Conservation (phyloP, 2,329 filamentous ascomycete species). For the Botryotinia calthae region DNA sequence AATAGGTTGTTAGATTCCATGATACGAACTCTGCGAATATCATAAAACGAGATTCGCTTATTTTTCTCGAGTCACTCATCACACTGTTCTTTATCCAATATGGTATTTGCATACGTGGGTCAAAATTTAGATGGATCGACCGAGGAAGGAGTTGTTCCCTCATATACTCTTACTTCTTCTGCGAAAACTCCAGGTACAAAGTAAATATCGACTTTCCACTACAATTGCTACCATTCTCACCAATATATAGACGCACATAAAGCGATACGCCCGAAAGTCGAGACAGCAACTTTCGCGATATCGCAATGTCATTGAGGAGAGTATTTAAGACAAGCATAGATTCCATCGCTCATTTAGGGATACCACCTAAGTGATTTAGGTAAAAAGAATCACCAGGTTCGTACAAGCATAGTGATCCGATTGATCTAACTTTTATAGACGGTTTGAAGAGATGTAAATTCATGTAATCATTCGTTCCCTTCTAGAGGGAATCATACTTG, state of each 20-base stretch:
- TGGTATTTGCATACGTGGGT: background rate
- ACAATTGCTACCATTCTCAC: background rate
- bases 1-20: background rate
- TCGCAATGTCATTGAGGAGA: background rate
- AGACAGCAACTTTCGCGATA: background rate
- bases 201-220: background rate
- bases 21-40: background rate
- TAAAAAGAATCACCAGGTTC: fast-evolving
- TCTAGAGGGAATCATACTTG: background rate
- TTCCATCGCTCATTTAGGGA: background rate
- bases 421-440: background rate
- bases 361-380: background rate
- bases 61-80: background rate
- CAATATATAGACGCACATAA: too few species aligned
- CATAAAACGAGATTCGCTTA: background rate
- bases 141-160: background rate
- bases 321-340: background rate
- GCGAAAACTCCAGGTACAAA: background rate
- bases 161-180: background rate
- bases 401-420: background rate
- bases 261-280: background rate
- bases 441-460: background rate
- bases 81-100: background rate
- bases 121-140: background rate
- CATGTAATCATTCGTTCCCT: background rate